Conservation (phyloP, 164 flowering plant genomes). For the Berberis thunbergii region DNA sequence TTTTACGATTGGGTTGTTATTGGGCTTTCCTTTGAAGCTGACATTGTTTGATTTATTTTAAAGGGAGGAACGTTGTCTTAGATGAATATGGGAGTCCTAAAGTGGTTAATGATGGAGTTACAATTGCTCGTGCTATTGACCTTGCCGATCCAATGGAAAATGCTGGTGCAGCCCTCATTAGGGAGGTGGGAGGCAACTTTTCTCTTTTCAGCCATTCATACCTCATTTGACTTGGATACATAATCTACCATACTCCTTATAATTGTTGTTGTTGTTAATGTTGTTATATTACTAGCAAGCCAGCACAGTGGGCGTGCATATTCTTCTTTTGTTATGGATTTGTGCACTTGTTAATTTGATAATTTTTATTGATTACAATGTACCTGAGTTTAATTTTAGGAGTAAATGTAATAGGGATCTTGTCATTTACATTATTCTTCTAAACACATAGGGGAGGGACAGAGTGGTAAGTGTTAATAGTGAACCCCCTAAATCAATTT, state of each 20-base stretch:
- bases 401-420: too few relatives aligned
- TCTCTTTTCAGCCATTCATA: neutral
- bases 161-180: slow-evolving; percentile 95
- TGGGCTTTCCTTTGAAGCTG: neutral
- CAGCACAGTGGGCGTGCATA: too few relatives aligned
- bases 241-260: neutral
- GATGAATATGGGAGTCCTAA: slow-evolving; percentile 89
- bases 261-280: neutral
- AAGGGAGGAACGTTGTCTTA: slow-evolving; percentile 95
- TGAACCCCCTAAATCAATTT: too few relatives aligned
- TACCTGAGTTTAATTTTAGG: too few relatives aligned
- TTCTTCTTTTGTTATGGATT: too few relatives aligned
- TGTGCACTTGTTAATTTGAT: too few relatives aligned
- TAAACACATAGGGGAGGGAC: too few relatives aligned
- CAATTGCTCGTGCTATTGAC: slow-evolving; percentile 96
- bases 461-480: too few relatives aligned
- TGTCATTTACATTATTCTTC: too few relatives aligned
- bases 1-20: neutral
- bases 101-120: slow-evolving; percentile 99
- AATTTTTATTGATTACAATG: too few relatives aligned
- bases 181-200: slow-evolving; percentile 53
- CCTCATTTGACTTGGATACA: neutral
- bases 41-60: neutral
- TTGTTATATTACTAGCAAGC: too few relatives aligned
- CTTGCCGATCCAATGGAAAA: slow-evolving; percentile 93